Evolutionary conservation across 73 alveolate species (phyloP).

Genomic region (Breviolum minutum): DNA sequence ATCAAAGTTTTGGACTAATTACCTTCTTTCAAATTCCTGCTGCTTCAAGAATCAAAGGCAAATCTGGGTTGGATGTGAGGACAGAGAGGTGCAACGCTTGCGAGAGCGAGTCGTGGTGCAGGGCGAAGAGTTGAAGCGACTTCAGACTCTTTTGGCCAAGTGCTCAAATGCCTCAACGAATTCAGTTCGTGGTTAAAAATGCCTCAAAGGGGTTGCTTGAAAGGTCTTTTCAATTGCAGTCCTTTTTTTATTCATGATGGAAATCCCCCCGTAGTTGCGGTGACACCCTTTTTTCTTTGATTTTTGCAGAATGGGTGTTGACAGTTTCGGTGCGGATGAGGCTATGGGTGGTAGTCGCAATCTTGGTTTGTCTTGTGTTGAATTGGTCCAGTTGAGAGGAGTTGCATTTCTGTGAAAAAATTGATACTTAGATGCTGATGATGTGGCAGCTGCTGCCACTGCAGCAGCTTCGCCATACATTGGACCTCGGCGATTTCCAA

Average conservation of each 20-base stretch:
- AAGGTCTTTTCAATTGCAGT: too few relatives aligned
- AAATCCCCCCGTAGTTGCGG: not conserved
- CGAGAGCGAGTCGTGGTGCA: slow-evolving; percentile 50
- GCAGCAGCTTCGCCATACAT: slow-evolving; percentile 29
- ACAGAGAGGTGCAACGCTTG: slow-evolving; percentile 53
- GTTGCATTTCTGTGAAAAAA: not conserved
- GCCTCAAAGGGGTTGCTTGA: too few relatives aligned
- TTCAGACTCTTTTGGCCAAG: slow-evolving; percentile 31
- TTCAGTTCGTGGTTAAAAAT: too few relatives aligned
- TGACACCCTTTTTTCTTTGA: too few relatives aligned
- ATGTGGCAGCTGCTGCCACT: slow-evolving; percentile 34
- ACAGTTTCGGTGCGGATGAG: not conserved
- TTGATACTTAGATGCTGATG: slow-evolving; percentile 16
- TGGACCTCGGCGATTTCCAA: slow-evolving; percentile 40
- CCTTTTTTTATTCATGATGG: not conserved
- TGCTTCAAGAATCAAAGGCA: too few relatives aligned
- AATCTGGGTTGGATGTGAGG: not conserved
- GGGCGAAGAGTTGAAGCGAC: slow-evolving; percentile 66
- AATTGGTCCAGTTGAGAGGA: not conserved
- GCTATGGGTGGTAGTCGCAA: slow-evolving; percentile 67
- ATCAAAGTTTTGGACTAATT: not conserved
- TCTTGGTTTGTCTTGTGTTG: not conserved
- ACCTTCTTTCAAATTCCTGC: not conserved
- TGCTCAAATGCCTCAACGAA: not conserved
- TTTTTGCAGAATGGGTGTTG: too few relatives aligned